Evolutionary conservation across 306 rosid species (phyloP).

Genomic region (Malus orientalis): DNA sequence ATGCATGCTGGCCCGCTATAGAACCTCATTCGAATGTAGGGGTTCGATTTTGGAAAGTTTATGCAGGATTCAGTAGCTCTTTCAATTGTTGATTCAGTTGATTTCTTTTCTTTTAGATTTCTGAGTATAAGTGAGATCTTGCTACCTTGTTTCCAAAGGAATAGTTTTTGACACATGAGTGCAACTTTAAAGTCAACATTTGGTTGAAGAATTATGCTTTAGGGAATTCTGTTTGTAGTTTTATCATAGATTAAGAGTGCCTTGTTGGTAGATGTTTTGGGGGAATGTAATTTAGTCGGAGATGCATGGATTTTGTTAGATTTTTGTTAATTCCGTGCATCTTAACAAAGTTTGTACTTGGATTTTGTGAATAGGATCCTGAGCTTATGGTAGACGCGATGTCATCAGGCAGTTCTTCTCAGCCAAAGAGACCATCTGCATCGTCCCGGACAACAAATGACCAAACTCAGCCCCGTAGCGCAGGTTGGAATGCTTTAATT

Average conservation of each 20-base stretch:
- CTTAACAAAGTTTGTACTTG: constrained; percentile 8
- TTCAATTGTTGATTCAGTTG: too few relatives aligned
- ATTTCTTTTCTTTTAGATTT: too few relatives aligned
- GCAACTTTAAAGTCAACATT: not conserved
- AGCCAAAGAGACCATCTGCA: constrained; percentile 50
- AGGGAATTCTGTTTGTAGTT: not conserved
- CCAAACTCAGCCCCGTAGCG: constrained; percentile 42
- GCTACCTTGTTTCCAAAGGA: not conserved
- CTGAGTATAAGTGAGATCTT: not conserved
- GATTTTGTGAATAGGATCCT: constrained; percentile 51
- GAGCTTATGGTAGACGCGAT: constrained; percentile 75
- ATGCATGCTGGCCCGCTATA: too few relatives aligned
- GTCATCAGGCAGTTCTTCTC: constrained; percentile 55
- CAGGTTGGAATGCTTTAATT: constrained; percentile 36
- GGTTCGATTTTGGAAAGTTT: too few relatives aligned
- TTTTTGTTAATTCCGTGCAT: not conserved
- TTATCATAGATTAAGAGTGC: not conserved
- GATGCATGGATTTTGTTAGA: not conserved
- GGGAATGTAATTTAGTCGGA: not conserved
- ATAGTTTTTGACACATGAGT: not conserved
- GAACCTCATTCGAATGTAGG: too few relatives aligned
- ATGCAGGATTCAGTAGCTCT: too few relatives aligned
- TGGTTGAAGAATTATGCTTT: not conserved
- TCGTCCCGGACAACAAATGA: constrained; percentile 41
- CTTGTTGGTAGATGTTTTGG: not conserved